phyloP scores from a whole-genome alignment of 1,139 yeast species.

The Kurtzmaniella natalensis region DNA sequence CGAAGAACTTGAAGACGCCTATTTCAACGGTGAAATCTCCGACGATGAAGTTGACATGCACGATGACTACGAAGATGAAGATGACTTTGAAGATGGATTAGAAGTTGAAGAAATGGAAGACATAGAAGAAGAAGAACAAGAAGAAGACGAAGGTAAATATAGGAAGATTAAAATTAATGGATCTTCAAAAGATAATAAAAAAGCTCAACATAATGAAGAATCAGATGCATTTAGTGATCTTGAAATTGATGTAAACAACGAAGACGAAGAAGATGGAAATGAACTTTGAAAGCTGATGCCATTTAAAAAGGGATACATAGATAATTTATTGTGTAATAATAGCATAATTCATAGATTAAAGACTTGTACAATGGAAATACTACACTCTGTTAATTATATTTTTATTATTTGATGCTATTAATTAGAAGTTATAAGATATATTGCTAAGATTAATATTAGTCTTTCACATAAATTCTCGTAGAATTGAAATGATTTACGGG shows the following conservation, averaged over 20 bases:
- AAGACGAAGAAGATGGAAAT: constrained; percentile 30
- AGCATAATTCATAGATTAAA: no score
- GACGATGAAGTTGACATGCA: constrained; percentile 27
- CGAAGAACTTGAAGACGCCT: constrained; percentile 33
- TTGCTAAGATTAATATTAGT: no score
- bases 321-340: no score
- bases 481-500: no score
- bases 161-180: not conserved
- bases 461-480: no score
- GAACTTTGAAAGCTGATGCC: no score
- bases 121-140: constrained; percentile 18
- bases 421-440: no score
- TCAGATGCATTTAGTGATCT: constrained; percentile 27
- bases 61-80: constrained; percentile 17
- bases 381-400: no score
- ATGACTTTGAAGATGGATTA: constrained; percentile 32
- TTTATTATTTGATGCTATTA: no score
- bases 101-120: constrained; percentile 23
- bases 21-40: constrained; percentile 21
- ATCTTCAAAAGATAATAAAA: not conserved
- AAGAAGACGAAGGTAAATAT: constrained; percentile 13
- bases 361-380: no score
- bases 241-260: constrained; percentile 32
- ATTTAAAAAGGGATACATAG: no score
- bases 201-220: constrained; percentile 17